A percentile compares a stretch with the other conserved stretches of the same genome.
These are phyloP conservation scores for Trichophaea hybrida DNA, from an alignment of 2,329 filamentous ascomycete species.

Conservation along the genomic window DNA sequence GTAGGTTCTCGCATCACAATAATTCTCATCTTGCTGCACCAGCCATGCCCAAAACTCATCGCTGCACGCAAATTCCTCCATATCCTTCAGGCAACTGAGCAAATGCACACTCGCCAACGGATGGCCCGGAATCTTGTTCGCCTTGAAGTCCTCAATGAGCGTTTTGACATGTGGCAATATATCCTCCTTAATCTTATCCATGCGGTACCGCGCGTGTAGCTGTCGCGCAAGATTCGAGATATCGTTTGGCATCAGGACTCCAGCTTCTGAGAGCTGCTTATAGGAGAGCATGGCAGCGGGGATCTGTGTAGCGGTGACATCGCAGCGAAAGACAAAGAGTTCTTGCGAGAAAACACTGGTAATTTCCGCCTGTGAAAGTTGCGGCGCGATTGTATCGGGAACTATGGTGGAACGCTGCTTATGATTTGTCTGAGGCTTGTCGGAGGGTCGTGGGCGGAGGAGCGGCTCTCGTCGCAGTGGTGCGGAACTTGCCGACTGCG, in stretches of 20 bases:
- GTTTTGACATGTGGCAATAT: slow-evolving; percentile 27
- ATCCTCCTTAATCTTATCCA: slow-evolving; percentile 9
- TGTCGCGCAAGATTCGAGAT: slow-evolving; percentile 26
- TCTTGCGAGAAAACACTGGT: slow-evolving; percentile 24
- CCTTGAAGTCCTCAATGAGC: slow-evolving; percentile 33
- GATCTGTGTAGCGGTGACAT: slow-evolving; percentile 24
- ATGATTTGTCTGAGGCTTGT: neutral
- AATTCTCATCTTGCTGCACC: slow-evolving; percentile 32
- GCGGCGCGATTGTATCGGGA: slow-evolving; percentile 16
- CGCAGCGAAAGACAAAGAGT: slow-evolving; percentile 28
- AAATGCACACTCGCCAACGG: slow-evolving; percentile 33
- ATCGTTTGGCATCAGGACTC: slow-evolving; percentile 20
- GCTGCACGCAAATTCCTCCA: slow-evolving; percentile 31
- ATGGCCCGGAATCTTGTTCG: slow-evolving; percentile 30
- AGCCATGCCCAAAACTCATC: slow-evolving; percentile 38
- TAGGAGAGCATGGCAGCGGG: slow-evolving; percentile 22
- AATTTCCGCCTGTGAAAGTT: slow-evolving; percentile 21
- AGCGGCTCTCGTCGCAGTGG: no score
- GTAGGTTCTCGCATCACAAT: slow-evolving; percentile 35
- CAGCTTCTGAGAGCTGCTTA: slow-evolving; percentile 22
- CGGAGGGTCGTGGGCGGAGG: neutral
- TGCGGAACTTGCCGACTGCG: no score
- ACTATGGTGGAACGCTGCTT: neutral
- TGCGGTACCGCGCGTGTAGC: slow-evolving; percentile 31
- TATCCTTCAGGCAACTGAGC: slow-evolving; percentile 36